These are phyloP conservation scores for Zizania palustris DNA, from an alignment of 202 grass and related monocot genomes.

Conservation along the genomic window DNA sequence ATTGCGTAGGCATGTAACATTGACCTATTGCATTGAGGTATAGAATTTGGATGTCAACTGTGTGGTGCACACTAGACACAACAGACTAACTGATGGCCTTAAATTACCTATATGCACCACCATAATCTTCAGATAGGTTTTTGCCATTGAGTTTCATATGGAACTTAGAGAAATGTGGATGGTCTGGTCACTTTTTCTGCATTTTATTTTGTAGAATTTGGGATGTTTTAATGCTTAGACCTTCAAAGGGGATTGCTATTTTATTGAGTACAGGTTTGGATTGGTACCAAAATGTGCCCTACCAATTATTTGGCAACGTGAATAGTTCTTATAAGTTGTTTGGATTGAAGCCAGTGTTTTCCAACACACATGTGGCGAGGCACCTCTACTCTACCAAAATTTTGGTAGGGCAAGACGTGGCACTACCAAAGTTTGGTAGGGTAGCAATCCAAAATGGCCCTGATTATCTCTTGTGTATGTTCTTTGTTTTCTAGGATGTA, in stretches of 20 bases:
- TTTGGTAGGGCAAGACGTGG: too few relatives aligned
- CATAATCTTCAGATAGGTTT: background rate
- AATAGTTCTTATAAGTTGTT: too few relatives aligned
- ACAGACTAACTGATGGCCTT: slow-evolving; percentile 4
- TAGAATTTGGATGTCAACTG: background rate
- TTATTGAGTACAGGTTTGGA: background rate
- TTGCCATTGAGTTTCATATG: slow-evolving; percentile 17
- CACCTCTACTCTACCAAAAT: too few relatives aligned
- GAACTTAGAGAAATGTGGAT: slow-evolving; percentile 7
- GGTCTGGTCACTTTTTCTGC: slow-evolving; percentile 11
- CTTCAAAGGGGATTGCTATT: background rate
- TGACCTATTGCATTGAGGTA: slow-evolving; percentile 26
- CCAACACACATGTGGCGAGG: too few relatives aligned
- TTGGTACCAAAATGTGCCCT: too few relatives aligned
- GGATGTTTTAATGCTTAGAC: slow-evolving; percentile 1
- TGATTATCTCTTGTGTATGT: background rate
- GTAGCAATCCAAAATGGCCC: too few relatives aligned
- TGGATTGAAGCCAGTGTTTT: too few relatives aligned
- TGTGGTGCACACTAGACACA: background rate
- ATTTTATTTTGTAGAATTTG: background rate
- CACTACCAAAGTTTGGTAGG: too few relatives aligned
- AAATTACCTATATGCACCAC: background rate
- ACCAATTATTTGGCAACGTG: too few relatives aligned
- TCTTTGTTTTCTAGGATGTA: slow-evolving; percentile 1
- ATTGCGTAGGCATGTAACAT: too few relatives aligned